Evolutionary conservation across 2,329 filamentous ascomycete species (phyloP).

Genomic region (Eutypella sp.): DNA sequence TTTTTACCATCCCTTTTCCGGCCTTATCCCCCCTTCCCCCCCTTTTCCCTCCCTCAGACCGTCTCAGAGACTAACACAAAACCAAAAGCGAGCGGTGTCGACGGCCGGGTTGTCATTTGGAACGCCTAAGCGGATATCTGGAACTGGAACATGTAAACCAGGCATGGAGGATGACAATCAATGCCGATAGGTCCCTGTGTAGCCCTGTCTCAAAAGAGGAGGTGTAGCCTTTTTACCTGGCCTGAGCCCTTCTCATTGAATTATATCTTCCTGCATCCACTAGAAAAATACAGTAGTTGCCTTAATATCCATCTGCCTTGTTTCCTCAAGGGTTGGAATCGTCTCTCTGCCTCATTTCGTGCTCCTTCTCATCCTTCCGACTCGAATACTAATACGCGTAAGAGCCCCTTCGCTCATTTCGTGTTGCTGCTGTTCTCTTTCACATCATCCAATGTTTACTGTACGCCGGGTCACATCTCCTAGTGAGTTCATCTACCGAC

Average conservation of each 20-base stretch:
- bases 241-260: slow-evolving; percentile 4
- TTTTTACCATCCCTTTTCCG: too few relatives aligned
- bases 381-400: slow-evolving; percentile 8
- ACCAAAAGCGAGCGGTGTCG: slow-evolving; percentile 68
- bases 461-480: slow-evolving; percentile 9
- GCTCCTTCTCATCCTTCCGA: background rate
- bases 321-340: slow-evolving; percentile 6
- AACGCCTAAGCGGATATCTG: too few relatives aligned
- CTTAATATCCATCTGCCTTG: background rate
- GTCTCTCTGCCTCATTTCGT: background rate
- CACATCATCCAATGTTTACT: slow-evolving; percentile 8
- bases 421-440: background rate
- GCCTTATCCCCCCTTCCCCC: background rate
- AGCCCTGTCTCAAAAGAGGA: slow-evolving; percentile 1
- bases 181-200: background rate
- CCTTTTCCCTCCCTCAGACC: background rate
- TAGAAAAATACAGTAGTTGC: too few relatives aligned
- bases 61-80: slow-evolving; percentile 22
- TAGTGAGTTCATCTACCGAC: slow-evolving; percentile 9
- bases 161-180: too few relatives aligned
- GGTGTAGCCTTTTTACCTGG: slow-evolving; percentile 1
- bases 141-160: slow-evolving; percentile 17
- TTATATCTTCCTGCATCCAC: slow-evolving; percentile 8
- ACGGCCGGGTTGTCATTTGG: slow-evolving; percentile 80
- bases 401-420: background rate